Percentiles rank a stretch among this genome's conserved stretches.
These are phyloP conservation scores for Suhomyces tanzawaensis DNA, from an alignment of 805 yeast species.

Conservation along the genomic window DNA sequence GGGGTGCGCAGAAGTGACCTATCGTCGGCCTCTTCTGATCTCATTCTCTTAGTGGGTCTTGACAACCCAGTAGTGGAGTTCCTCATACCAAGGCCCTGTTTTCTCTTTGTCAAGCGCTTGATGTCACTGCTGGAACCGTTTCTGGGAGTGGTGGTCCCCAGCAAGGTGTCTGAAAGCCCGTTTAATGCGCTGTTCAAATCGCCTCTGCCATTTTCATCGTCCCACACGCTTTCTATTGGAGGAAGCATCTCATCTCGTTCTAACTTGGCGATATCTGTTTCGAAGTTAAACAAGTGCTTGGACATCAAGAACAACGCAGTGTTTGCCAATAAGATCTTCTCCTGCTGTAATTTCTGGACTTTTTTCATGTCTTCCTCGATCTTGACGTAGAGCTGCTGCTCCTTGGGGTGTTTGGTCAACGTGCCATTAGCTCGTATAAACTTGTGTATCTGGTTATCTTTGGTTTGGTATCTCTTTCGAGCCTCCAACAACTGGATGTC, in stretches of 20 bases:
- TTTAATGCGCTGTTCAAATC: conserved; percentile 13
- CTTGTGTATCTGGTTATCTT: conserved; percentile 80
- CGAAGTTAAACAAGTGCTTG: conserved; percentile 70
- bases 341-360: conserved; percentile 64
- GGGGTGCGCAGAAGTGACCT: conserved; percentile 8
- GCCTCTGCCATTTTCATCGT: conserved; percentile 12
- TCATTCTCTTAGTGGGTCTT: conserved; percentile 11
- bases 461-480: conserved; percentile 61
- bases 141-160: conserved; percentile 34
- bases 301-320: conserved; percentile 77
- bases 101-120: conserved; percentile 27
- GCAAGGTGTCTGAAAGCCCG: conserved; percentile 23
- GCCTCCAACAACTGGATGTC: conserved; percentile 67
- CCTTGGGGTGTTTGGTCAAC: conserved; percentile 76
- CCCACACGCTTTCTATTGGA: conserved; percentile 35
- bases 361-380: conserved; percentile 65
- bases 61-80: conserved; percentile 5
- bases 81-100: conserved; percentile 10
- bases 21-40: conserved; percentile 15
- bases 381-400: conserved; percentile 59
- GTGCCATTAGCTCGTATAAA: conserved; percentile 83
- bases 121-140: conserved; percentile 8
- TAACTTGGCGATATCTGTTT: conserved; percentile 69
- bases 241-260: conserved; percentile 82
- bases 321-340: conserved; percentile 75